Base-by-base conservation (phyloP, 2,329 filamentous ascomycete genomes). In the Cladosporium sp. region DNA sequence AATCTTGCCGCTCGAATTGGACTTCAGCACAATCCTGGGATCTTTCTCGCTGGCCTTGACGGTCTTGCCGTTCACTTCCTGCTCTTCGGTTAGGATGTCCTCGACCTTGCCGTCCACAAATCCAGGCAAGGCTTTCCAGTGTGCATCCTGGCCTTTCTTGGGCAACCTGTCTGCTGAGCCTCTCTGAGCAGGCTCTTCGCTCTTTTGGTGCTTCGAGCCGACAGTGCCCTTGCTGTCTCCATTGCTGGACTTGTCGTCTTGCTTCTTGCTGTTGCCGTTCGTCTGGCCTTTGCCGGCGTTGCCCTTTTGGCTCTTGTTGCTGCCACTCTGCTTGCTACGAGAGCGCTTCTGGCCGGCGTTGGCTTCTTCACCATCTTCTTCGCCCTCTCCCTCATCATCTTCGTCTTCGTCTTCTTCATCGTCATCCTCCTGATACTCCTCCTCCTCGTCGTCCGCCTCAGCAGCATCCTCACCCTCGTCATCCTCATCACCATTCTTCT, bases 41-140 rank as follows among this genome's bases (percentile, higher is more conserved):
- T 74, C 72, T 37, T 70, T 65, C 49, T 71, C 66, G 37, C 64
- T 69, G 1, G 63, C 71, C 58, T 74, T 70, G 36, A 71, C 67
- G 24, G 60, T 59, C 58, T 74, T 69, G 2, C 71, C 70, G 36
- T 71, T 68, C 7, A 73, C 64, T 27, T 62, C 63, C 64, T 71
- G 73, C 37, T 65, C 61, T 41, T 65, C 63, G 24, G 65, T 70
- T 34, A 73, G 55, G 29, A 73, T 63, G 53, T 75, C 72, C 3
- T 71, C 62, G 1, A 73, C 71, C 49, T 69, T 66, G 1, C 71
- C 72, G 30, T 71, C 63, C 3, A 73, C 64, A 45, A 62, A 70
- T 0, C 70, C 71, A 0, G 68, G 64, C 38, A 68, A 54, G 11
- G 67, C 55, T 52, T 72, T 69, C 71, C 72, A 74, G 30, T 68